phyloP scores from a whole-genome alignment of 1,284 basidiomycete species.

The Austroboletus niveus region DNA sequence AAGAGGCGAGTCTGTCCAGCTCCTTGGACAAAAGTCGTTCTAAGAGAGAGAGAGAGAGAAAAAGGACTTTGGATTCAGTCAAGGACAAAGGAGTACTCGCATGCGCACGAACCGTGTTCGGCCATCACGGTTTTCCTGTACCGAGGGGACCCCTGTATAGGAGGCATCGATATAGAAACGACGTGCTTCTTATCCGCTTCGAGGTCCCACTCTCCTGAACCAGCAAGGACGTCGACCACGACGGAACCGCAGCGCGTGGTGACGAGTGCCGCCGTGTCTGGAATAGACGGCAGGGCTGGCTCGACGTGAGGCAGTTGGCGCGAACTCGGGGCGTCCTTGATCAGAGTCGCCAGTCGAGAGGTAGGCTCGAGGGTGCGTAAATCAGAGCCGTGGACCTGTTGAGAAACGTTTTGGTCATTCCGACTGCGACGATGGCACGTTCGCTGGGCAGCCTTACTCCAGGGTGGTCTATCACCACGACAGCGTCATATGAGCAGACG shows the following conservation, averaged over 20 bases:
- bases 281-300: slow-evolving; percentile 25
- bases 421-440: background rate
- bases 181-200: slow-evolving; percentile 50
- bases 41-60: slow-evolving; percentile 24
- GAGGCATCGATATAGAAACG: slow-evolving; percentile 53
- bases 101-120: slow-evolving; percentile 47
- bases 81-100: background rate
- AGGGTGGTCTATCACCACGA: slow-evolving; percentile 65
- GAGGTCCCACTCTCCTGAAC: slow-evolving; percentile 34
- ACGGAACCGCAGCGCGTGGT: slow-evolving; percentile 53
- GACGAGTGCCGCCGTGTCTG: slow-evolving; percentile 41
- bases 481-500: slow-evolving; percentile 60
- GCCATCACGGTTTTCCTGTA: slow-evolving; percentile 47
- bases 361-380: slow-evolving; percentile 54
- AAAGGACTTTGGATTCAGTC: background rate
- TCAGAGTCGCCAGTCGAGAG: slow-evolving; percentile 45
- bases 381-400: slow-evolving; percentile 68
- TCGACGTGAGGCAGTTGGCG: slow-evolving; percentile 64
- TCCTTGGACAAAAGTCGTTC: slow-evolving; percentile 45
- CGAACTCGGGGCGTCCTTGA: slow-evolving; percentile 50
- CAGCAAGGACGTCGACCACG: slow-evolving; percentile 39
- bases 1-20: slow-evolving; percentile 46
- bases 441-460: slow-evolving; percentile 48
- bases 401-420: background rate
- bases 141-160: slow-evolving; percentile 41